Evolutionary conservation across 78 protist species (phyloP), one percentile per base, ranked within the genome.

Genomic region (Dictyostelium citrinum): DNA sequence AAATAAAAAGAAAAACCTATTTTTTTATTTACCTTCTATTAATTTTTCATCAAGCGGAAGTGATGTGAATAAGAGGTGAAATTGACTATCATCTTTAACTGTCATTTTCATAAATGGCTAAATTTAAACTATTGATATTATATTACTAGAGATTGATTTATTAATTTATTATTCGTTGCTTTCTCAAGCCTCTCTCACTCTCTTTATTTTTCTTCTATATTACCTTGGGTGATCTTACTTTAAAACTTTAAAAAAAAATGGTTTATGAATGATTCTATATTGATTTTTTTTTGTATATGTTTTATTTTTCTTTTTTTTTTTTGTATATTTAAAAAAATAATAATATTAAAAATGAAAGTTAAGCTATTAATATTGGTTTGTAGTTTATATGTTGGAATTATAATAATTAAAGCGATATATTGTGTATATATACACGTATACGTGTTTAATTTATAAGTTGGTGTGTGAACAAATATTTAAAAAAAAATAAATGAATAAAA

Each of bases 21-120:
- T 20, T 55, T 12, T 55, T 20, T 55, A 20, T 39, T 24, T 71
- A 83, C 90, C 90, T 67, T 88, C 93, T 78, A 88, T 88, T 78
- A 88, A 49, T 29, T 88, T 88, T n/a, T 88, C 93, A 78, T 88
- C 93, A 5, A 49, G 24, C 51, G 93, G 93, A 16, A 88, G 27
- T 14, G 84, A 45, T 22, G 72, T 72, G 33, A 88, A 88, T 41
- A 88, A 14, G 27, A 60, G 79, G 51, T 88, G 93, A 68, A 88
- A 88, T n/a, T 76, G 70, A 22, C 60, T 88, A 37, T 88, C 93
- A 68, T 88, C 93, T 68, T 88, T 88, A 39, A 55, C 58, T 45
- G 93, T 88, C 93, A 78, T 88, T 37, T 64, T 80, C 72, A 80
- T 80, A n/a, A 10, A 37, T 74, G 70, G 22, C n/a, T 74, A 39